Conservation (phyloP, 2,329 filamentous ascomycete genomes). For the Aureobasidium sp. region DNA sequence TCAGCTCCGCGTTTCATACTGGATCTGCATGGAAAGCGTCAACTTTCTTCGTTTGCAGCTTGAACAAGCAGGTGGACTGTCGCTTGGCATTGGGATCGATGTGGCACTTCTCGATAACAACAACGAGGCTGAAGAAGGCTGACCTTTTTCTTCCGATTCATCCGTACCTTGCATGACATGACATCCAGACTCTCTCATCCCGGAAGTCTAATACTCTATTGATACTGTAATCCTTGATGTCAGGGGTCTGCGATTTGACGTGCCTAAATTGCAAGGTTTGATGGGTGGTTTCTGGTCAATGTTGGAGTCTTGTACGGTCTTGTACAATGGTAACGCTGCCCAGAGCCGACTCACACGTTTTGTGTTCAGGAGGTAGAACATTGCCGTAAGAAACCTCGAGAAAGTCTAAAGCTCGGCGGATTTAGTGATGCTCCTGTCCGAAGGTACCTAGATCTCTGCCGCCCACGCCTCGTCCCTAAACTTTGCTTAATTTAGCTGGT, state of each 20-base stretch:
- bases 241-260: too few relatives aligned
- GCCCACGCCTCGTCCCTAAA: not conserved
- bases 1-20: not conserved
- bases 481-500: conserved; percentile 2
- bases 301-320: not conserved
- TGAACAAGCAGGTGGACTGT: not conserved
- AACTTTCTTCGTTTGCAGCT: not conserved
- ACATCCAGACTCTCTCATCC: not conserved
- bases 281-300: not conserved
- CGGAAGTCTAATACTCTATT: not conserved
- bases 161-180: not conserved
- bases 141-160: not conserved
- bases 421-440: not conserved
- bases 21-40: not conserved
- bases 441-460: not conserved
- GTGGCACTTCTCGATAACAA: not conserved
- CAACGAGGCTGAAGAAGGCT: not conserved
- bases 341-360: not conserved
- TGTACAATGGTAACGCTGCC: not conserved
- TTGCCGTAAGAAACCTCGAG: not conserved
- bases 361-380: not conserved
- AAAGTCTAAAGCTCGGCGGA: not conserved
- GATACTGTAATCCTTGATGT: not conserved
- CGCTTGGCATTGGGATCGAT: not conserved
- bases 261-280: not conserved